Base-by-base conservation (phyloP, 257 asterid genomes). In the Solanum clarkiae region DNA sequence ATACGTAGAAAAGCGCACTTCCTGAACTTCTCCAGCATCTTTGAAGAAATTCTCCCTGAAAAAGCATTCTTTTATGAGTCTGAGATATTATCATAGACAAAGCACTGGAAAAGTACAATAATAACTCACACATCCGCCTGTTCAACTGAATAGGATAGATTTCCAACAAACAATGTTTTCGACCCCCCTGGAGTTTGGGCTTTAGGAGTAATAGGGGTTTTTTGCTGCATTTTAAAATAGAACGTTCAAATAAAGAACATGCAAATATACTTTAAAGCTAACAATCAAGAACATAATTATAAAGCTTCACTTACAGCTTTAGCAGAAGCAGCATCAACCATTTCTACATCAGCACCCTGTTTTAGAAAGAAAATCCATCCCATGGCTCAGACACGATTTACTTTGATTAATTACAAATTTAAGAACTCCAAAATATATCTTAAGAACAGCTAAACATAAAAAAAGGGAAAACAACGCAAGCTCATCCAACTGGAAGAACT, bases 121-220 rank as follows among this genome's bases (percentile, higher is more conserved):
- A 29, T 51, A 24, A 88, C 98, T 65, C 92, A 96, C 99, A 96
- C 88, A 84, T 94, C 97, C 51, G 88, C 86, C 82, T 86, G 85
- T 86, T 92, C 90, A 22, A 91, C 85, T 36, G 94, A 86, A 82
- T 81, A 96, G 59, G 98, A 85, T 45, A 96, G 88, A 88, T 94
- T 96, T 83, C 98, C 99, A 86, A 93, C 91, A 90, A 91, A 94
- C 56, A 96, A 60, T 49, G 95, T 93, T 80, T 92, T 94, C 16
- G 93, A 59, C 9, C 77, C 77, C 32, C 95, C 97, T 3, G 85
- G 66, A 32, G 90, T 36, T 79, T 93, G 91, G 45, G 70, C 87
- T 60, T 74, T 87, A 13, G 93, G 92, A 60, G 93, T 86, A 36
- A 84, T 74, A 20, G 94, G 93, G 81, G 93, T 88, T 88, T 86